Conservation (phyloP, 1,139 yeast genomes). For the Saccharomyces hybrid region DNA sequence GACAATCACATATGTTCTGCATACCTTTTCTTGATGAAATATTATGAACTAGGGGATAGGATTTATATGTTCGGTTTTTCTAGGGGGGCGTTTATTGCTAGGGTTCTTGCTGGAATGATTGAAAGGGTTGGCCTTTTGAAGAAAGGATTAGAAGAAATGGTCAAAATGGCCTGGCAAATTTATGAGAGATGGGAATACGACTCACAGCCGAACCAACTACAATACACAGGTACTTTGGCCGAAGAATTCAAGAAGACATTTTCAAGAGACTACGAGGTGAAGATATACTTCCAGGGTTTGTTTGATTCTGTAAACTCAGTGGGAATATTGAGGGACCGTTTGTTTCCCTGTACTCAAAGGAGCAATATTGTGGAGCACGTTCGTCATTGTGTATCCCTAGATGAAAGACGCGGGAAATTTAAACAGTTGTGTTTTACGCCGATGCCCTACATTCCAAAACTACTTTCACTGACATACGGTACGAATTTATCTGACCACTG, state of each 20-base stretch:
- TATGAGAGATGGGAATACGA: conserved; percentile 56
- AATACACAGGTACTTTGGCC: conserved; percentile 38
- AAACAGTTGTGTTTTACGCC: conserved; percentile 49
- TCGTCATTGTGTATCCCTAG: conserved; percentile 58
- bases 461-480: conserved; percentile 27
- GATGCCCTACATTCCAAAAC: conserved; percentile 33
- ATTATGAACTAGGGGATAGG: conserved; percentile 43
- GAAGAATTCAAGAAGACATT: conserved; percentile 48
- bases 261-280: conserved; percentile 37
- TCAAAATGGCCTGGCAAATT: conserved; percentile 52
- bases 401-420: conserved; percentile 56
- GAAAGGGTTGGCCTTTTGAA: conserved; percentile 51
- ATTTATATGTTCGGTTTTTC: conserved; percentile 56
- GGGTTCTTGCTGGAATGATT: conserved; percentile 57
- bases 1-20: conserved; percentile 51
- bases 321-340: conserved; percentile 47
- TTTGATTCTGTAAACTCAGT: conserved; percentile 64
- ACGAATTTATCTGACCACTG: conserved; percentile 5
- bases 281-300: conserved; percentile 51
- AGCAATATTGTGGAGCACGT: conserved; percentile 47
- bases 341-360: conserved; percentile 50
- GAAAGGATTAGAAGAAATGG: conserved; percentile 47
- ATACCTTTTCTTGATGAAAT: conserved; percentile 43
- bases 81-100: conserved; percentile 58
- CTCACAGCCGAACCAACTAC: conserved; percentile 45